Evolutionary conservation across 306 rosid species (phyloP).

Genomic region (Citrullus amarus): DNA sequence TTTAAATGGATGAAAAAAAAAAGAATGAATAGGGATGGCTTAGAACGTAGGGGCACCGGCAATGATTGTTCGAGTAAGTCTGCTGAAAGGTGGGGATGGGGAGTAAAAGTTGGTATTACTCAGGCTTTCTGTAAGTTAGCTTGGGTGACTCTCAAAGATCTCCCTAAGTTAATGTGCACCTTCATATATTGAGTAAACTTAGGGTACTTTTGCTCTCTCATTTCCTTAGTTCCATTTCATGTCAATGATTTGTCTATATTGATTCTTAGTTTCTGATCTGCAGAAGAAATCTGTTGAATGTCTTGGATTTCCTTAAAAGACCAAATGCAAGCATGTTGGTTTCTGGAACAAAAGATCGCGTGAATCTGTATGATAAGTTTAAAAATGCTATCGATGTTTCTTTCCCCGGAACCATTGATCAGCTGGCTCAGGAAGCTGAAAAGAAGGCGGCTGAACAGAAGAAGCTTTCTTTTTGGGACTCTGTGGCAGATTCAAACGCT

Average conservation of each 20-base stretch:
- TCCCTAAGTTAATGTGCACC: not conserved
- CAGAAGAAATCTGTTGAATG: slow-evolving; percentile 81
- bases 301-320: slow-evolving; percentile 68
- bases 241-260: not conserved
- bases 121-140: too few species aligned
- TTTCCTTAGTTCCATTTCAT: not conserved
- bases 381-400: slow-evolving; percentile 61
- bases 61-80: not conserved
- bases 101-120: not conserved
- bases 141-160: too few species aligned
- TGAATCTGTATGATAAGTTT: slow-evolving; percentile 69
- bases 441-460: slow-evolving; percentile 43
- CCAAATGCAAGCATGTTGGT: slow-evolving; percentile 79
- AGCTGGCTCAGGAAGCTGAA: slow-evolving; percentile 40
- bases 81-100: not conserved
- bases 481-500: slow-evolving; percentile 45
- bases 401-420: slow-evolving; percentile 59
- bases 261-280: slow-evolving; percentile 11
- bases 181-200: not conserved
- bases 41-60: not conserved
- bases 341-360: slow-evolving; percentile 84
- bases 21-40: not conserved
- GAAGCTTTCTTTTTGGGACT: slow-evolving; percentile 71
- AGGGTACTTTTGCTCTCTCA: not conserved
- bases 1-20: not conserved